Percentiles rank a stretch among this genome's conserved stretches.
Evolutionary conservation across 495 filamentous ascomycete species (phyloP).

Genomic region (Aspergillus bridgeri): DNA sequence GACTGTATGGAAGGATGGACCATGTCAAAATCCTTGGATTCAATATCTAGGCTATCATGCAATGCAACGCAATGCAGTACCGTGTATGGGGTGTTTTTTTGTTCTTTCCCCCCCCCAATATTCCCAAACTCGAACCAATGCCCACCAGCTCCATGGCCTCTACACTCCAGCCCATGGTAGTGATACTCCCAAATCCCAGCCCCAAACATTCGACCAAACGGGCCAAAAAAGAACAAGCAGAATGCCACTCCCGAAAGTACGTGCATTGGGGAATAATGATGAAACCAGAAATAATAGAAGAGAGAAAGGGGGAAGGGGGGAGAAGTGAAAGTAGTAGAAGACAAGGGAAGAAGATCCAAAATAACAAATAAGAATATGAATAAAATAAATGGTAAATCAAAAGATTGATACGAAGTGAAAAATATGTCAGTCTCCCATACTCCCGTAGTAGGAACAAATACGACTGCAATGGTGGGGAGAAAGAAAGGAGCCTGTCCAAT

Average conservation of each 20-base stretch:
- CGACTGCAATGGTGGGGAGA: conserved; percentile 9
- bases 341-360: background rate
- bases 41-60: background rate
- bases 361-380: conserved; percentile 12
- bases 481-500: background rate
- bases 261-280: conserved; percentile 22
- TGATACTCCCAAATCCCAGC: conserved; percentile 2
- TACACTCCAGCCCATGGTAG: conserved; percentile 7
- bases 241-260: conserved; percentile 15
- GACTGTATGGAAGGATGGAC: too few relatives aligned
- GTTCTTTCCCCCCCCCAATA: too few relatives aligned
- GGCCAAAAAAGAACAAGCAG: conserved; percentile 7
- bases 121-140: background rate
- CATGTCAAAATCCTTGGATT: background rate
- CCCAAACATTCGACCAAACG: background rate
- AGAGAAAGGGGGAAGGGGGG: background rate
- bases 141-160: background rate
- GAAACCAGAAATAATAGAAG: background rate
- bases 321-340: too few relatives aligned
- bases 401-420: background rate
- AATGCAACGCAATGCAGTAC: background rate
- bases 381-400: background rate
- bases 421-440: background rate
- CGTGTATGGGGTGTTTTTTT: too few relatives aligned
- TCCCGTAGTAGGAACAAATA: background rate